Percentiles rank a stretch among this genome's conserved stretches.
Conservation (phyloP, 2,329 filamentous ascomycete species). For the Geosmithia putterillii region DNA sequence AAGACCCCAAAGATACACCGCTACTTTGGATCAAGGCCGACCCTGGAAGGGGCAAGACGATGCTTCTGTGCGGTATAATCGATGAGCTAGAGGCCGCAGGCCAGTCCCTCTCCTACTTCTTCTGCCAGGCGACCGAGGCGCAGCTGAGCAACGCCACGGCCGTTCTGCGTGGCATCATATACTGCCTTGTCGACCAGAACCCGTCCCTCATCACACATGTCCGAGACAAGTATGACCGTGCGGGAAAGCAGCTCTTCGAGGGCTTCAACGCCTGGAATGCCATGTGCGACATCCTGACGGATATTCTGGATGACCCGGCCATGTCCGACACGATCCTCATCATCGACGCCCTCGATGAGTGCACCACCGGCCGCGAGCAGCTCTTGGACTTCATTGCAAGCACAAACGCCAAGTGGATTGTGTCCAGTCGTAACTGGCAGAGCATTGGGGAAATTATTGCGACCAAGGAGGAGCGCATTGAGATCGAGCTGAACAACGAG, state of each 20-base stretch:
- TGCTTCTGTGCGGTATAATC: constrained; percentile 21
- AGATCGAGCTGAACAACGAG: constrained; percentile 21
- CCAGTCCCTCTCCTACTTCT: constrained; percentile 14
- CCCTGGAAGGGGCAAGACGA: constrained; percentile 31
- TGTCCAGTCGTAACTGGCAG: constrained; percentile 28
- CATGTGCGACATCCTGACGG: constrained; percentile 21
- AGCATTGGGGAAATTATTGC: constrained; percentile 20
- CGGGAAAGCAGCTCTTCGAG: constrained; percentile 23
- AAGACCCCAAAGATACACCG: constrained; percentile 3
- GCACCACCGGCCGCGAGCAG: constrained; percentile 9
- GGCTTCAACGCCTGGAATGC: constrained; percentile 21
- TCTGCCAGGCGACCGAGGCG: constrained; percentile 25
- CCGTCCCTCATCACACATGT: constrained; percentile 20
- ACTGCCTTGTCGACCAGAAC: constrained; percentile 20
- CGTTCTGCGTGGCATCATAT: constrained; percentile 27
- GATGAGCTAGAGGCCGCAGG: constrained; percentile 5
- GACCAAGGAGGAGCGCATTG: constrained; percentile 7
- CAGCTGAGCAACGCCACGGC: constrained; percentile 23
- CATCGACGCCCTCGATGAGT: constrained; percentile 36
- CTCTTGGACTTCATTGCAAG: constrained; percentile 22
- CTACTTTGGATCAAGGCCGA: constrained; percentile 26
- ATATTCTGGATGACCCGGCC: constrained; percentile 22
- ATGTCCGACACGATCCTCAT: constrained; percentile 18
- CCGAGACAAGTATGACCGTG: constrained; percentile 15
- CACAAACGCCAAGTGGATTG: constrained; percentile 24